These are phyloP conservation scores for Epichloe sibirici DNA, from an alignment of 2,329 filamentous ascomycete species.

Conservation along the genomic window DNA sequence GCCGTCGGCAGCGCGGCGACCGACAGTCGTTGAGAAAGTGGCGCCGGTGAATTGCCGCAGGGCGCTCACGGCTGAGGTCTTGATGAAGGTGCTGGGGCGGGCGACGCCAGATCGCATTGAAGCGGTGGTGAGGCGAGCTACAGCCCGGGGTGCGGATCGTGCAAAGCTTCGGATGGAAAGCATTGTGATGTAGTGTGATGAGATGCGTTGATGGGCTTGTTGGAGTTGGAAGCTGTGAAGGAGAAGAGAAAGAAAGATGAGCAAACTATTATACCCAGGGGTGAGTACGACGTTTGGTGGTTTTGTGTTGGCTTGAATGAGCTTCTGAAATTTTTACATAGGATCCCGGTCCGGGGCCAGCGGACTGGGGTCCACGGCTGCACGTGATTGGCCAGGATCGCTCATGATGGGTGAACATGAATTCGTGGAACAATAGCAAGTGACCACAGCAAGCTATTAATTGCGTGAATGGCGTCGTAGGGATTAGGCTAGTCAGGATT, in stretches of 20 bases:
- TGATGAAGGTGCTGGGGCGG: slow-evolving; percentile 37
- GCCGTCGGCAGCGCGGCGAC: slow-evolving; percentile 28
- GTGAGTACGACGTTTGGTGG: neutral
- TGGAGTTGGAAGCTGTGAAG: slow-evolving; percentile 6
- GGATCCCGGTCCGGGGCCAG: neutral
- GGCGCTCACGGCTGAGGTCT: slow-evolving; percentile 26
- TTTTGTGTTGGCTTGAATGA: neutral
- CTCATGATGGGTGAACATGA: too few species aligned
- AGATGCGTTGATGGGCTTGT: neutral
- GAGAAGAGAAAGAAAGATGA: slow-evolving; percentile 2
- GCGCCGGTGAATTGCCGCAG: slow-evolving; percentile 23
- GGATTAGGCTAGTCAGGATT: neutral
- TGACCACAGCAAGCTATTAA: neutral
- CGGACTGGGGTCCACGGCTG: neutral
- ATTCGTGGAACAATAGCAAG: neutral
- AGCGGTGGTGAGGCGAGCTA: slow-evolving; percentile 44
- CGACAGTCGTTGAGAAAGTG: slow-evolving; percentile 33
- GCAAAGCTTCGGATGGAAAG: slow-evolving; percentile 54
- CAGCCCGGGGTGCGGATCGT: slow-evolving; percentile 53
- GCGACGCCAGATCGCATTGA: slow-evolving; percentile 35
- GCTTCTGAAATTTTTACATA: neutral
- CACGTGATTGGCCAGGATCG: neutral
- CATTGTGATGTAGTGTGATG: slow-evolving; percentile 37
- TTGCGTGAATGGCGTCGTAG: neutral
- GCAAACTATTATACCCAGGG: neutral